Percentiles rank a stretch among this genome's conserved stretches.
These are phyloP conservation scores for Jaenimonas drosophilae DNA, from an alignment of 208 protist genomes.

Conservation along the genomic window DNA sequence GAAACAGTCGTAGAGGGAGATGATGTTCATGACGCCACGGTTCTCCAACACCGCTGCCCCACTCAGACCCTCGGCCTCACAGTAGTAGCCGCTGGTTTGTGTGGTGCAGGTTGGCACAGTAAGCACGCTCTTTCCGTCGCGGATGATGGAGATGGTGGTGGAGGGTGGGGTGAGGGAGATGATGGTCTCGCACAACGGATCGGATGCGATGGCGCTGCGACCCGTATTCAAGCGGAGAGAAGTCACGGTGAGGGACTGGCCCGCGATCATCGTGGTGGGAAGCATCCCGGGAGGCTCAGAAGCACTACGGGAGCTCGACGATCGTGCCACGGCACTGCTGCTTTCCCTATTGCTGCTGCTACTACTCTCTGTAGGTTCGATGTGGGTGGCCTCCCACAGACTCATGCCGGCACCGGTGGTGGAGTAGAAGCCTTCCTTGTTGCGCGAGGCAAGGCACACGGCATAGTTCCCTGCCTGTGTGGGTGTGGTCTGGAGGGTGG, in stretches of 20 bases:
- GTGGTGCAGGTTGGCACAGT: slow-evolving; percentile 4
- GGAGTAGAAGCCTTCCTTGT: no score
- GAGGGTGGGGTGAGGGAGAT: slow-evolving; percentile 1
- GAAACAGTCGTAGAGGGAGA: slow-evolving; percentile 15
- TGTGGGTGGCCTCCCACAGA: no score
- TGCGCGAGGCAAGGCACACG: no score
- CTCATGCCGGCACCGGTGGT: no score
- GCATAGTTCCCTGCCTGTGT: no score
- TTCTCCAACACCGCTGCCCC: neutral
- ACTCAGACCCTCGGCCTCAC: slow-evolving; percentile 4
- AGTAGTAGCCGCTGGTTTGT: slow-evolving; percentile 10
- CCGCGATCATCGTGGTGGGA: slow-evolving; percentile 14
- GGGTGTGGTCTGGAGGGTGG: no score
- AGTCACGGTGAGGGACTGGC: neutral
- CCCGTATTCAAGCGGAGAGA: slow-evolving; percentile 2
- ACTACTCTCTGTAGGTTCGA: no score
- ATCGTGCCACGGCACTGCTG: no score
- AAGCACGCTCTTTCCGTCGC: neutral
- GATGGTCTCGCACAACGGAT: slow-evolving; percentile 1
- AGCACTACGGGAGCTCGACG: no score
- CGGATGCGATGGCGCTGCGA: slow-evolving; percentile 7
- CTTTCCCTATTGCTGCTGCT: no score
- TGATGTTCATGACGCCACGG: slow-evolving; percentile 2
- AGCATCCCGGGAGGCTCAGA: slow-evolving; percentile 1
- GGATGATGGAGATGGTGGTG: neutral